These are phyloP conservation scores for Cladophialophora bantiana DNA, from an alignment of 2,329 filamentous ascomycete genomes.

Conservation along the genomic window DNA sequence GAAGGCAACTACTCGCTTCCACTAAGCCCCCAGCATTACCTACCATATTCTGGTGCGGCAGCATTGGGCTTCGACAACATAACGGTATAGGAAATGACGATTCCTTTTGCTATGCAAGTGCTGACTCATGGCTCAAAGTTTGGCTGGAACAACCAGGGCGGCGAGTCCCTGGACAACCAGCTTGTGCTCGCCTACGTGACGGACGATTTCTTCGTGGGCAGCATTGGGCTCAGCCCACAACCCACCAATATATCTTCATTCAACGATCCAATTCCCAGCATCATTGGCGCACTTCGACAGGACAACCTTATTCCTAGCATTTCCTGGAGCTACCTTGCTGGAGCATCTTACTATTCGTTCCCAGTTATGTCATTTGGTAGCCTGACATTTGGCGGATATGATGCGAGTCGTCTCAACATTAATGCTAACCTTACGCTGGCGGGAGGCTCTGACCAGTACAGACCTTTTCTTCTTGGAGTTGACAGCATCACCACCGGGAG, in stretches of 20 bases:
- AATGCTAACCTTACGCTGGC: constrained; percentile 10
- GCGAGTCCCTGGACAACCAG: background rate
- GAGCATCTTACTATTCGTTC: constrained; percentile 8
- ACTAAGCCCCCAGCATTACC: background rate
- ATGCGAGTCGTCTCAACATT: constrained; percentile 11
- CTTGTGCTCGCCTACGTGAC: background rate
- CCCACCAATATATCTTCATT: background rate
- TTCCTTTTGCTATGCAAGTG: background rate
- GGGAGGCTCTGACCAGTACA: constrained; percentile 8
- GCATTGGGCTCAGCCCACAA: background rate
- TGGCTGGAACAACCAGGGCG: background rate
- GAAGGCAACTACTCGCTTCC: background rate
- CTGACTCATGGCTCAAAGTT: background rate
- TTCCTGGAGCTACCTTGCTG: constrained; percentile 12
- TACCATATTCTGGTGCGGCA: background rate
- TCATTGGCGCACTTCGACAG: constrained; percentile 16
- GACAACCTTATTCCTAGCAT: constrained; percentile 8
- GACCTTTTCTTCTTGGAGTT: constrained; percentile 12
- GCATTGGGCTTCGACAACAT: background rate
- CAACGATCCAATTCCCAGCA: constrained; percentile 14
- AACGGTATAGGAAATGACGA: background rate
- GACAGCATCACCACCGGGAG: constrained; percentile 1
- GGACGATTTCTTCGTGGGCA: background rate
- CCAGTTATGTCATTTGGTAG: constrained; percentile 7
- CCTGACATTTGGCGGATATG: constrained; percentile 19